Conservation (phyloP, 257 asterid species). For the Nicotiana sylvestris region DNA sequence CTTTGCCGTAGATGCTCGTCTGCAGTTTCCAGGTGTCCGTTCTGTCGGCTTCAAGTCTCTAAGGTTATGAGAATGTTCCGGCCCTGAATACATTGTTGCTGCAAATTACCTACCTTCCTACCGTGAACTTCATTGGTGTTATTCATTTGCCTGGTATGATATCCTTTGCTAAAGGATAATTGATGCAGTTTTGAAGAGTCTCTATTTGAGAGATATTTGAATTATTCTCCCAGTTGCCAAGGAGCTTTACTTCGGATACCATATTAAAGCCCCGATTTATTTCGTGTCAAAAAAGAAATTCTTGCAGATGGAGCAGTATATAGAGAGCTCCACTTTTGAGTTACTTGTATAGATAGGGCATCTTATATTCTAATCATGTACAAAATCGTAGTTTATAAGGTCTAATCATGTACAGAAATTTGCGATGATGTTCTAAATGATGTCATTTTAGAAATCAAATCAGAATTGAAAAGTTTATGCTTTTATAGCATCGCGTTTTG, state of each 20-base stretch:
- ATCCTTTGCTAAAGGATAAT: not conserved
- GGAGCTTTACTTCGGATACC: not conserved
- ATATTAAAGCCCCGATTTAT: not conserved
- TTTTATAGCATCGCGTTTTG: no score
- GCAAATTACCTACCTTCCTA: not conserved
- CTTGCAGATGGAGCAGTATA: not conserved
- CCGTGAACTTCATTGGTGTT: not conserved
- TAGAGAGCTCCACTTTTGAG: constrained; percentile 5
- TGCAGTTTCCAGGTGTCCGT: constrained; percentile 95
- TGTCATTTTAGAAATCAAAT: no score
- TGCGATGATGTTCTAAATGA: no score
- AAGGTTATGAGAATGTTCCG: constrained; percentile 70
- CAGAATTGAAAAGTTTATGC: no score
- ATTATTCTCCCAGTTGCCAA: constrained; percentile 5
- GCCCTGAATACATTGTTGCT: constrained; percentile 40
- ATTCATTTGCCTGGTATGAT: not conserved
- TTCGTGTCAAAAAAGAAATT: not conserved
- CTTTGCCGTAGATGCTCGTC: constrained; percentile 83
- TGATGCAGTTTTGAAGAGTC: constrained; percentile 2
- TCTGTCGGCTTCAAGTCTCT: constrained; percentile 81
- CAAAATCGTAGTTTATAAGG: not conserved
- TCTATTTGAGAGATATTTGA: not conserved
- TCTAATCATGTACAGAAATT: no score
- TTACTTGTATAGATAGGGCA: not conserved
- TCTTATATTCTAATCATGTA: not conserved